Percentiles rank a stretch among this genome's conserved stretches.
Conservation (phyloP, 2,329 filamentous ascomycete genomes). For the Grosmannia clavigera region DNA sequence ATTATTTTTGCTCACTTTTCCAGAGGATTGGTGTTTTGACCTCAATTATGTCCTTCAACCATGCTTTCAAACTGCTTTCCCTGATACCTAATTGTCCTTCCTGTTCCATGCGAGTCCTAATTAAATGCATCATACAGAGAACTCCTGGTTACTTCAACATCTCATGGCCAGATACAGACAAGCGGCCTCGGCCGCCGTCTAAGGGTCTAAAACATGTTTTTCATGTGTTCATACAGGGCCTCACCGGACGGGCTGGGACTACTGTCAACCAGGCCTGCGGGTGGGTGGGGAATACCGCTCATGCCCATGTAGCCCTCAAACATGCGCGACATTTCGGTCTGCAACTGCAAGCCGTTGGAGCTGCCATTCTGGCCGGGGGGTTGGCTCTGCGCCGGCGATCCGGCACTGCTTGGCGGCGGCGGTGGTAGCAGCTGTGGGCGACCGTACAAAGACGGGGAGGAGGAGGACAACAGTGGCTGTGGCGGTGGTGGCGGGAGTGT, state of each 20-base stretch:
- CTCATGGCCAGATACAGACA: neutral
- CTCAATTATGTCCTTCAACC: no score
- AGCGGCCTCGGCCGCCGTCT: neutral
- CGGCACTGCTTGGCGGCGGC: constrained; percentile 5
- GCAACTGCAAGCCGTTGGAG: constrained; percentile 36
- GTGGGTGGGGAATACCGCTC: constrained; percentile 7
- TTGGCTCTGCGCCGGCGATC: neutral
- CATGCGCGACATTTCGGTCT: constrained; percentile 40
- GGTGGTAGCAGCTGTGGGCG: neutral
- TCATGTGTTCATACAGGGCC: constrained; percentile 5
- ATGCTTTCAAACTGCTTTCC: no score
- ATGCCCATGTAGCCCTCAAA: constrained; percentile 26
- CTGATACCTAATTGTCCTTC: no score
- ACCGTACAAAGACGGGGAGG: neutral
- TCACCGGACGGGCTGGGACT: neutral
- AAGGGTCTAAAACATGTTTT: constrained; percentile 6
- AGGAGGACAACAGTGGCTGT: neutral
- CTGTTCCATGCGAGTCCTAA: no score
- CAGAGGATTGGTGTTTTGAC: no score
- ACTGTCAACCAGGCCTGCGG: neutral
- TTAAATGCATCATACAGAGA: no score
- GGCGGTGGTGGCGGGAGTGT: neutral
- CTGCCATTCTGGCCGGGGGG: neutral
- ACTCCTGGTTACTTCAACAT: neutral
- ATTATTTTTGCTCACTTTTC: no score